Base-by-base conservation (phyloP, 257 asterid species). In the Solanum clarkiae region DNA sequence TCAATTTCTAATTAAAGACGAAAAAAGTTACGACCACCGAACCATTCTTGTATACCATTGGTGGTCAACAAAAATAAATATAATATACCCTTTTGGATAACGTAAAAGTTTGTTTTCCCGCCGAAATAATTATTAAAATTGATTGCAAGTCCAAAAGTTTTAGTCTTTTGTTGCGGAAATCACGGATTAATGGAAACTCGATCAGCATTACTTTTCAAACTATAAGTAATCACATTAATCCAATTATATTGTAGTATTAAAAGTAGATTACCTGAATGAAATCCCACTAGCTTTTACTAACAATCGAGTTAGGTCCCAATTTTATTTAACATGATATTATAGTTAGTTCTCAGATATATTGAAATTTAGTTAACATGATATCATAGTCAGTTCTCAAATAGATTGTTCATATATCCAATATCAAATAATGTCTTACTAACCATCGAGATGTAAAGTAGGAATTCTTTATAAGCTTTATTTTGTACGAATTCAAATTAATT, bases 111-210 rank as follows among this genome's bases (percentile, higher is more conserved):
- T 26, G 82, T 82, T 62, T 82, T 82, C 62, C 85, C 62, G 62
- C 85, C 79, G 85, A 44, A 59, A 62, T 15, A 59, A 59, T 56
- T 6, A 47, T 81, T 6, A 44, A 80, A 71, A 10, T 71, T 44
- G 16, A 44, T 24, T 10, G 55, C 55, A 51, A 51, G 47, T 77
- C 45, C 47, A 77, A 24, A 60, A 14, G 74, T 49, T 62, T 63
- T 62, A 81, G 65, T 82, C 26, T 75, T 83, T 65, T 44, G 36
- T 66, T 88, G 89, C 89, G 86, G 85, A 83, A 85, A 54, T 88
- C 88, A 86, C 90, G 88, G 88, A 68, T 70, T 80, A 85, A 70
- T 69, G 85, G 86, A 83, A 53, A 18, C n/a, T 74, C 26, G 63
- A 63, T 84, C 55, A 75, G 40, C 53, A 44, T 70, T 26, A 14